Percentiles rank a stretch among this genome's conserved stretches.
Conservation (phyloP, 768 basidiomycete species). For the Lentinula detonsa region DNA sequence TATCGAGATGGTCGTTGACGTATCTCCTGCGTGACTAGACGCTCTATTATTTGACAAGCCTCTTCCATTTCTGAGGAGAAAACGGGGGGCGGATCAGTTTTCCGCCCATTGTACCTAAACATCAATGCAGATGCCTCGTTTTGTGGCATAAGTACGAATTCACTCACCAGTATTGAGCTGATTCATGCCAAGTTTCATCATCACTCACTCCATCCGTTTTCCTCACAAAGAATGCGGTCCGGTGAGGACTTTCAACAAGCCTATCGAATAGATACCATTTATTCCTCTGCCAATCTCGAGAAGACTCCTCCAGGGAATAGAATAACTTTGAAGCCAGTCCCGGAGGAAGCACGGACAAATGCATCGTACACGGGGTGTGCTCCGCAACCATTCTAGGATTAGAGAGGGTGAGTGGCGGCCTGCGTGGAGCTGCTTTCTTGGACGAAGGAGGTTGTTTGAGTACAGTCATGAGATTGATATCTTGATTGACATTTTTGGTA, state of each 20-base stretch:
- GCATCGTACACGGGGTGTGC: slow-evolving; percentile 73
- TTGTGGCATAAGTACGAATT: too few relatives aligned
- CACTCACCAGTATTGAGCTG: slow-evolving; percentile 68
- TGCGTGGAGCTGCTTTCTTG: slow-evolving; percentile 26
- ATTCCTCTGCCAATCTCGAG: slow-evolving; percentile 60
- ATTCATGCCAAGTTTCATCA: slow-evolving; percentile 57
- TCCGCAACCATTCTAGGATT: slow-evolving; percentile 58
- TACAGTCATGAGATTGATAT: slow-evolving; percentile 48
- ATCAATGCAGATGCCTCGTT: too few relatives aligned
- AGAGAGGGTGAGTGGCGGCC: slow-evolving; percentile 57
- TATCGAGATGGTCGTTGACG: slow-evolving; percentile 46
- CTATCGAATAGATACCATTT: slow-evolving; percentile 85
- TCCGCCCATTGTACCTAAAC: slow-evolving; percentile 74
- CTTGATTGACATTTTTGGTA: slow-evolving; percentile 7
- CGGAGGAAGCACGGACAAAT: slow-evolving; percentile 61
- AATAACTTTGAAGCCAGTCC: slow-evolving; percentile 74
- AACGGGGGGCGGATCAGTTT: slow-evolving; percentile 43
- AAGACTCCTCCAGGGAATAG: slow-evolving; percentile 61
- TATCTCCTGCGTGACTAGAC: slow-evolving; percentile 66
- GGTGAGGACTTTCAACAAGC: slow-evolving; percentile 78
- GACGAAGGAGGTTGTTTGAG: slow-evolving; percentile 37
- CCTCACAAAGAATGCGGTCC: slow-evolving; percentile 72
- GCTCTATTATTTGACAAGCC: slow-evolving; percentile 67
- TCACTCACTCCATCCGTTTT: slow-evolving; percentile 36
- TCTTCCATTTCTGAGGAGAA: slow-evolving; percentile 75